A percentile compares a stretch with the other conserved stretches of the same genome.
phyloP scores from a whole-genome alignment of 306 rosid genomes.

The Cicer arietinum region DNA sequence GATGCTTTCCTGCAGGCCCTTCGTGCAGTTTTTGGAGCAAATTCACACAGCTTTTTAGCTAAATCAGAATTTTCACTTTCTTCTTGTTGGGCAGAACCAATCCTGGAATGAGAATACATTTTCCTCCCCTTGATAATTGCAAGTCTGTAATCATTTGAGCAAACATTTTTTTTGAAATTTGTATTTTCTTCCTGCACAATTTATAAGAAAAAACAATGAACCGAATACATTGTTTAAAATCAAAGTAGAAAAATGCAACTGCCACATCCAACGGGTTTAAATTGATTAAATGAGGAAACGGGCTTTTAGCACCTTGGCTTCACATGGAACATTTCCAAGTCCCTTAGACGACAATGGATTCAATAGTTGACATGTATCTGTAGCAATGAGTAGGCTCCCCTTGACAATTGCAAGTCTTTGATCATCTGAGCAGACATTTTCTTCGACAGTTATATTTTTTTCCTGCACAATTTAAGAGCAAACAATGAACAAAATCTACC shows the following conservation, averaged over 20 bases:
- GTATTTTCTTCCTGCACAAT: constrained; percentile 58
- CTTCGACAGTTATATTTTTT: constrained; percentile 46
- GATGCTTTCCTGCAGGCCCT: constrained; percentile 48
- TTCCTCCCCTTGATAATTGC: constrained; percentile 46
- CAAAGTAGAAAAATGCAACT: constrained; percentile 10
- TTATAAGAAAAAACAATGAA: constrained; percentile 34
- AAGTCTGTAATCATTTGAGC: constrained; percentile 43
- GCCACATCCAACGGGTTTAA: constrained; percentile 21
- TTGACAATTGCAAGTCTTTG: constrained; percentile 40
- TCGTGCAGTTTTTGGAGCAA: constrained; percentile 43
- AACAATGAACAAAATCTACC: constrained; percentile 35
- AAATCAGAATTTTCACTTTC: constrained; percentile 50
- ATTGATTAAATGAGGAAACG: constrained; percentile 23
- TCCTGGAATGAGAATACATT: constrained; percentile 40
- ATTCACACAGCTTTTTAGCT: constrained; percentile 52
- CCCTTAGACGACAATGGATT: constrained; percentile 43
- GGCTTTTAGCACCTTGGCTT: constrained; percentile 52
- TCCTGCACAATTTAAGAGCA: constrained; percentile 54
- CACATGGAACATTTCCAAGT: constrained; percentile 40
- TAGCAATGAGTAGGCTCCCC: constrained; percentile 41
- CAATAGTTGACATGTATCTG: constrained; percentile 43
- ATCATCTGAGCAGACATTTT: constrained; percentile 46
- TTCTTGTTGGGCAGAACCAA: constrained; percentile 26
- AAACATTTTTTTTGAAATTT: constrained; percentile 42
- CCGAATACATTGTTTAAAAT: constrained; percentile 37